phyloP scores from a whole-genome alignment of 1,139 yeast species.

The Hemisphaericaspora subhashii region DNA sequence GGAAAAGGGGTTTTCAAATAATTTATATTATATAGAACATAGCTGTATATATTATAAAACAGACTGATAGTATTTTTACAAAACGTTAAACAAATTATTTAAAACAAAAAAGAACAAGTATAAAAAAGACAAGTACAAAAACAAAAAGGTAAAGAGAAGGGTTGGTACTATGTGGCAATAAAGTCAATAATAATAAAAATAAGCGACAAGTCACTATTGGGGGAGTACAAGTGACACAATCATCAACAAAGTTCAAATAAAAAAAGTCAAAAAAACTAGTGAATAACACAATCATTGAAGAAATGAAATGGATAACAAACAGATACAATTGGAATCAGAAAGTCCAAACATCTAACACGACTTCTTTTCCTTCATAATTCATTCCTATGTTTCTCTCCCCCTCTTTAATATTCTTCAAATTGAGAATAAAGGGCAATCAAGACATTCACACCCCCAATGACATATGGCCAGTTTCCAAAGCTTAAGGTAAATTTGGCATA shows the following conservation, averaged over 20 bases:
- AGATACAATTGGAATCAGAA: too few species aligned
- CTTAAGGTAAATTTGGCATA: slow-evolving; percentile 32
- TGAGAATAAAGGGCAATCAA: slow-evolving; percentile 54
- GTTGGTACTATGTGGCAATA: not conserved
- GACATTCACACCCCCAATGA: slow-evolving; percentile 49
- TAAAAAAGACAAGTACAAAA: not conserved
- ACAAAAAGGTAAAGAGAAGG: not conserved
- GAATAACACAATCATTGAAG: slow-evolving; percentile 8
- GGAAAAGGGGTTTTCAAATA: not conserved
- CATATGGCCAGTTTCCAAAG: slow-evolving; percentile 51
- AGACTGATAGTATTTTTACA: slow-evolving; percentile 1
- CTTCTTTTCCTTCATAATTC: not conserved
- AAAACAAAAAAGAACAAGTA: not conserved
- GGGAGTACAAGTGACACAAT: too few species aligned
- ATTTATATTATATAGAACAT: too few species aligned
- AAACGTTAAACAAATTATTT: not conserved
- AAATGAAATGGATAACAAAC: slow-evolving; percentile 6
- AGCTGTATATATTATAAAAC: slow-evolving; percentile 1
- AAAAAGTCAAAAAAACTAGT: not conserved
- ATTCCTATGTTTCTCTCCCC: not conserved
- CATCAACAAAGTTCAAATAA: not conserved
- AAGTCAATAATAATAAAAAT: not conserved
- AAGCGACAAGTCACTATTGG: not conserved
- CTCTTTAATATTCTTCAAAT: slow-evolving; percentile 38
- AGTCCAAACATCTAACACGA: slow-evolving; percentile 1